Evolutionary conservation across 257 asterid genomes (phyloP).

Genomic region (Mentha longifolia): DNA sequence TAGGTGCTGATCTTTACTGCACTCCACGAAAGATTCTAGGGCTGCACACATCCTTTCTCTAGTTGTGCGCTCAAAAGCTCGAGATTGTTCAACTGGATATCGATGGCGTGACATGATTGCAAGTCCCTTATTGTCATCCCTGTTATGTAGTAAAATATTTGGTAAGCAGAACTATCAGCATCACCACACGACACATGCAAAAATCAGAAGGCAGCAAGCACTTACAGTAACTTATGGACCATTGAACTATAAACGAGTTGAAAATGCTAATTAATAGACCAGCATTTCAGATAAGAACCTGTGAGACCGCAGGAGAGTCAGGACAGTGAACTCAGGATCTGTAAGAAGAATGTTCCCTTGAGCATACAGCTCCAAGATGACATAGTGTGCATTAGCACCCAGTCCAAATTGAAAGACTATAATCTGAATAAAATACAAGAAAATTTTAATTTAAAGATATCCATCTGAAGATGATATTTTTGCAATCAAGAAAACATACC

Average conservation of each 20-base stretch:
- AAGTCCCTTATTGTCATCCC: slow-evolving; percentile 96
- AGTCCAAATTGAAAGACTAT: slow-evolving; percentile 93
- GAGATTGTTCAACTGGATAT: slow-evolving; percentile 88
- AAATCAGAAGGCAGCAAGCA: slow-evolving; percentile 9
- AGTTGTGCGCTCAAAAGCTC: slow-evolving; percentile 82
- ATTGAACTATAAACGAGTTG: not conserved
- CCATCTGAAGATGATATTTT: slow-evolving; percentile 20
- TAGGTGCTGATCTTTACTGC: slow-evolving; percentile 45
- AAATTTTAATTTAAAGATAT: slow-evolving; percentile 25
- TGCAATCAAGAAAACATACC: slow-evolving; percentile 49
- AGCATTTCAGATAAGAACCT: slow-evolving; percentile 55
- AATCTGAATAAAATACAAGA: slow-evolving; percentile 55
- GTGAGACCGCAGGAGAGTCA: slow-evolving; percentile 98
- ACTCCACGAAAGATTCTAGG: slow-evolving; percentile 49
- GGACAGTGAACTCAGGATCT: slow-evolving; percentile 79
- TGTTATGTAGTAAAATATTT: slow-evolving; percentile 40
- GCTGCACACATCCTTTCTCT: slow-evolving; percentile 66
- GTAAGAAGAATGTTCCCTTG: slow-evolving; percentile 97
- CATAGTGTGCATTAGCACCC: slow-evolving; percentile 85
- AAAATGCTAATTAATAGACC: slow-evolving; percentile 28
- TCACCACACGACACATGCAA: slow-evolving; percentile 17
- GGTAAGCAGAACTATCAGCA: slow-evolving; percentile 16
- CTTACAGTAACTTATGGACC: slow-evolving; percentile 15
- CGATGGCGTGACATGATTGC: slow-evolving; percentile 98
- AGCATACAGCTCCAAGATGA: slow-evolving; percentile 93